Evolutionary conservation across 768 basidiomycete genomes (phyloP), one percentile per base, ranked within the genome.

Genomic region (Lactarius quietus): DNA sequence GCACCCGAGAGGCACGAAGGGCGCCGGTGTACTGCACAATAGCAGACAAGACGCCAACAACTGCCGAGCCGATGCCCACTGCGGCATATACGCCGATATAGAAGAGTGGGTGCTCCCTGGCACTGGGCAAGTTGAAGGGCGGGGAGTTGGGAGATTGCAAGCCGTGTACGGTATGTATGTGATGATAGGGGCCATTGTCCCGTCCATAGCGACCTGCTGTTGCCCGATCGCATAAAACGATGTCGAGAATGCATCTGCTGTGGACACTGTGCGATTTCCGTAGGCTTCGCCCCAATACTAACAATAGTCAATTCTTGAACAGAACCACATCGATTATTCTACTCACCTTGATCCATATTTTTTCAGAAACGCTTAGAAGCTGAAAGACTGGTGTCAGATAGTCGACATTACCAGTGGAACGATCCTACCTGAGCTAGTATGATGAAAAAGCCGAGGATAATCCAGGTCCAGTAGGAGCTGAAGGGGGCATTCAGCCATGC

Each of bases 391-490:
- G 9, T 61, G 60, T 61, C 55, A 57, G 31, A 38, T 10, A 23
- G 20, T 56, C 38, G 26, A 51, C 36, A 9, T 31, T 36, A 39
- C 18, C 17, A 17, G 35, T 38, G 17, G 31, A 26, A 2, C n/a
- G 55, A 6, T 14, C 20, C 3, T 57, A 74, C 73, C 68, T 76
- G 74, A 28, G 78, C 76, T 1, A 83, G 59, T 1, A 87, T 61
- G 29, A 88, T 81, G 52, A 86, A 73, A 54, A 78, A 65, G 8
- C 74, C 72, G 18, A 88, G 76, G 70, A 86, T 81, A 5, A 52
- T 76, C 87, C 88, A 90, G 1, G 84, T 87, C 82, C 81, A 86
- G 69, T 88, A 89, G 0, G 86, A 88, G 31, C 86, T 86, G 68
- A 6, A 52, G 45, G 41, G 28, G 26, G 18, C 26, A 57, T 52